Conservation (phyloP, 2,329 filamentous ascomycete species). For the Aspergillus pseudoterreus region DNA sequence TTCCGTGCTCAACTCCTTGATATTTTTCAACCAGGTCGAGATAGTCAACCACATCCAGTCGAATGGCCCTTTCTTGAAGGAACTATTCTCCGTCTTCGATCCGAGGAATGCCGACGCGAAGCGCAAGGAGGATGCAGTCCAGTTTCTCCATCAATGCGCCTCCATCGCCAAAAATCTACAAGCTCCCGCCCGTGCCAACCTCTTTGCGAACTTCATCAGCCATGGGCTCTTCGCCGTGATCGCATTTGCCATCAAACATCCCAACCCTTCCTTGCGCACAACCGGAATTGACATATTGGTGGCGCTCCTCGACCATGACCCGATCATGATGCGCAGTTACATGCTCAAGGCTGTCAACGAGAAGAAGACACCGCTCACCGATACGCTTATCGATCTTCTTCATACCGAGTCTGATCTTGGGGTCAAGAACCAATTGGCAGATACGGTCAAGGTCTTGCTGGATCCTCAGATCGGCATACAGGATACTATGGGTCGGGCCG, state of each 20-base stretch:
- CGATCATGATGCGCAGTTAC: constrained; percentile 86
- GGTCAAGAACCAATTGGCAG: constrained; percentile 91
- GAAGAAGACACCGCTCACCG: constrained; percentile 78
- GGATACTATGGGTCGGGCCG: constrained; percentile 57
- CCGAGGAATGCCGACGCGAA: constrained; percentile 60
- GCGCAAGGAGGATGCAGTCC: constrained; percentile 87
- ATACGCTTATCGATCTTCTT: constrained; percentile 87
- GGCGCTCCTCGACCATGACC: constrained; percentile 92
- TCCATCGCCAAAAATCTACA: constrained; percentile 92
- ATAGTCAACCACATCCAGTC: constrained; percentile 92
- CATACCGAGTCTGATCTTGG: constrained; percentile 89
- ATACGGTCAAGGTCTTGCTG: constrained; percentile 89
- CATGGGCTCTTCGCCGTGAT: constrained; percentile 87
- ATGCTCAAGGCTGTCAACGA: constrained; percentile 91
- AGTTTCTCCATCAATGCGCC: constrained; percentile 96
- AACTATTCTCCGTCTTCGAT: constrained; percentile 83
- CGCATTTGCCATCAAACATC: constrained; percentile 82
- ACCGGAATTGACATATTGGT: constrained; percentile 92
- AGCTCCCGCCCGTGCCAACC: constrained; percentile 69
- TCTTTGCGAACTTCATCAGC: constrained; percentile 86
- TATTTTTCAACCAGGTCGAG: constrained; percentile 98
- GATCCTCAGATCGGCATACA: constrained; percentile 64
- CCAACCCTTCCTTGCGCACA: constrained; percentile 78
- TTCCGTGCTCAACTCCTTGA: constrained; percentile 92
- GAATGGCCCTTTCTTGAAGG: constrained; percentile 72